Evolutionary conservation across 306 rosid species (phyloP).

Genomic region (Sesbania bispinosa): DNA sequence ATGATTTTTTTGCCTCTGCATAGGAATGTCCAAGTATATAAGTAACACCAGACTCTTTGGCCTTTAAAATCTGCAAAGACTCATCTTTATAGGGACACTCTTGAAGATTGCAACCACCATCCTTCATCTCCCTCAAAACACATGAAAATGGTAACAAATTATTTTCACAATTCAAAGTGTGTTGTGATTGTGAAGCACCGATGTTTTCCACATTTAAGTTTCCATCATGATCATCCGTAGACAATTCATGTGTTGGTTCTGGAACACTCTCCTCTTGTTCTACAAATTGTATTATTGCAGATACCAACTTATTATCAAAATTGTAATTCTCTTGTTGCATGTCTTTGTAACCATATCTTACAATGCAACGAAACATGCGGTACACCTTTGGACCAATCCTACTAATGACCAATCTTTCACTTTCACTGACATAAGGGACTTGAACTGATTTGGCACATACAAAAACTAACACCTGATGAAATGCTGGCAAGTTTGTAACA

Average conservation of each 20-base stretch:
- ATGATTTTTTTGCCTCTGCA: slow-evolving; percentile 69
- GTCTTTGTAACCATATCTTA: slow-evolving; percentile 81
- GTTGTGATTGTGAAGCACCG: slow-evolving; percentile 30
- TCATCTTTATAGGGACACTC: slow-evolving; percentile 39
- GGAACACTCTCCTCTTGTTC: slow-evolving; percentile 44
- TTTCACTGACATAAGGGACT: slow-evolving; percentile 34
- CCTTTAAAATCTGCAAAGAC: slow-evolving; percentile 52
- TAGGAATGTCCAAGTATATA: slow-evolving; percentile 70
- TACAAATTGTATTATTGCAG: slow-evolving; percentile 54
- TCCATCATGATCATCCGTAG: slow-evolving; percentile 21
- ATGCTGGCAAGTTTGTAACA: slow-evolving; percentile 38
- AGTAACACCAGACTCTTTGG: slow-evolving; percentile 75
- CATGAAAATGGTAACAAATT: slow-evolving; percentile 19
- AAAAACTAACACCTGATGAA: slow-evolving; percentile 35
- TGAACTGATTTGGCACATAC: slow-evolving; percentile 37
- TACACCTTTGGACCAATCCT: slow-evolving; percentile 68
- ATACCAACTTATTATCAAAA: slow-evolving; percentile 55
- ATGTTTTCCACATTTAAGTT: slow-evolving; percentile 27
- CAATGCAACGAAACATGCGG: slow-evolving; percentile 65
- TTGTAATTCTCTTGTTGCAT: slow-evolving; percentile 58
- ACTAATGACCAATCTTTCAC: slow-evolving; percentile 48
- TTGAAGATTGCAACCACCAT: slow-evolving; percentile 1
- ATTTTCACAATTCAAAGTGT: slow-evolving; percentile 18
- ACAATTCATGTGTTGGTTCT: slow-evolving; percentile 23
- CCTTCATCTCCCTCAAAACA: no score